Conservation (phyloP, 75 land plant species). For the Pinus taeda region DNA sequence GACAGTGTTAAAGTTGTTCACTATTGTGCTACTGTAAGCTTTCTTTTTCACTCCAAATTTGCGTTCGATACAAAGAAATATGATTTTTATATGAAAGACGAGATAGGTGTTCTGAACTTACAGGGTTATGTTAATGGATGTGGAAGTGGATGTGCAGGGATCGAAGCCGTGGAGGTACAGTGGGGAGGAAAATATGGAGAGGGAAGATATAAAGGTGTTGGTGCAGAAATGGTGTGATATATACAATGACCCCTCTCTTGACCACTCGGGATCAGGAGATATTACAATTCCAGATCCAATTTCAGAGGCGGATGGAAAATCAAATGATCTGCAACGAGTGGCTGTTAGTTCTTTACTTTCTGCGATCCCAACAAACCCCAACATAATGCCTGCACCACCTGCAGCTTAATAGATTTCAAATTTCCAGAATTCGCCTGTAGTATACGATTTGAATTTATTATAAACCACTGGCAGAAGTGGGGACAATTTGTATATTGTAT, state of each 20-base stretch:
- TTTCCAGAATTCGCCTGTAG: too few species aligned
- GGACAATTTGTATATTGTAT: too few species aligned
- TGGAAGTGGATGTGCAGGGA: slow-evolving; percentile 17
- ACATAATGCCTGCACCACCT: neutral
- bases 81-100: too few species aligned
- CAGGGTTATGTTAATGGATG: too few species aligned
- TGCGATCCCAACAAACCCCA: neutral
- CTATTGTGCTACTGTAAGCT: slow-evolving; percentile 1
- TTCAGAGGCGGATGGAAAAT: neutral
- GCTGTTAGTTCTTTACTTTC: neutral
- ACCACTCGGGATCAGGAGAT: slow-evolving; percentile 24
- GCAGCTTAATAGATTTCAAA: neutral
- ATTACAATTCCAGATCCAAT: neutral
- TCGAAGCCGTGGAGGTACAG: slow-evolving; percentile 65
- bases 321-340: neutral
- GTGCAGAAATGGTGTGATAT: slow-evolving; percentile 57
- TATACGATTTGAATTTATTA: too few species aligned
- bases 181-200: slow-evolving; percentile 52
- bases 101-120: too few species aligned
- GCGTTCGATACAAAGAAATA: neutral
- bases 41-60: neutral
- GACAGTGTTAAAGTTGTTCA: neutral
- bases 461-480: too few species aligned
- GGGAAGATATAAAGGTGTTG: slow-evolving; percentile 50
- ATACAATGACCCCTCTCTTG: slow-evolving; percentile 40